Conservation (phyloP, 1,139 yeast species). For the Candida tetrigidarum region DNA sequence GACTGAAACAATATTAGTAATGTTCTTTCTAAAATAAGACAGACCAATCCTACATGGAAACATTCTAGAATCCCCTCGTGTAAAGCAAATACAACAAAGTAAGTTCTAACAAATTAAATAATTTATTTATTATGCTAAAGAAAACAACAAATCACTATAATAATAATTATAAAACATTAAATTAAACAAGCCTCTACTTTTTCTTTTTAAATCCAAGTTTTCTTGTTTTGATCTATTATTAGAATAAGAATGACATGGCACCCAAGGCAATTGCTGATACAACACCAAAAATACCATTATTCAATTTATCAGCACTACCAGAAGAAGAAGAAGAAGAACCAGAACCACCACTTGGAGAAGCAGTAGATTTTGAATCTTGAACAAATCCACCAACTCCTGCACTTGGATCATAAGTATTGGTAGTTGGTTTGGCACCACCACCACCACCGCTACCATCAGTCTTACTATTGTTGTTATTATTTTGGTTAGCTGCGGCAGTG, state of each 20-base stretch:
- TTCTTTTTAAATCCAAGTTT: background rate
- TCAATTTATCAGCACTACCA: background rate
- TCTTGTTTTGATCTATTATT: no score
- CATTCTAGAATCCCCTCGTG: no score
- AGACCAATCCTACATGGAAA: no score
- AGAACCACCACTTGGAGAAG: conserved; percentile 8
- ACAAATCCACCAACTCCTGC: conserved; percentile 39
- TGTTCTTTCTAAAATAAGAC: background rate
- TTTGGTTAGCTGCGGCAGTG: conserved; percentile 18
- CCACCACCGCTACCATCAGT: no score
- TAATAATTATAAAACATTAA: no score
- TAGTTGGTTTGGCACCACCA: conserved; percentile 15
- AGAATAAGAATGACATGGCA: conserved; percentile 24
- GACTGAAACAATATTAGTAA: no score
- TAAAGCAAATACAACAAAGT: no score
- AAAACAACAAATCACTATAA: no score
- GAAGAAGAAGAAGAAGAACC: conserved; percentile 11
- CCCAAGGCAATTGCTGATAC: conserved; percentile 26
- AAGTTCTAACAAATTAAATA: no score
- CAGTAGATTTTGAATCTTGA: conserved; percentile 29
- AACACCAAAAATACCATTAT: conserved; percentile 17
- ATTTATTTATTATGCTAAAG: no score
- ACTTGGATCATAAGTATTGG: conserved; percentile 23
- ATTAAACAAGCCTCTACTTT: background rate
- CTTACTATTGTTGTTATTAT: conserved; percentile 1